Evolutionary conservation across 106 monocot genomes (phyloP), one percentile per base, ranked within the genome.

Genomic region (Dendrobium catenatum): DNA sequence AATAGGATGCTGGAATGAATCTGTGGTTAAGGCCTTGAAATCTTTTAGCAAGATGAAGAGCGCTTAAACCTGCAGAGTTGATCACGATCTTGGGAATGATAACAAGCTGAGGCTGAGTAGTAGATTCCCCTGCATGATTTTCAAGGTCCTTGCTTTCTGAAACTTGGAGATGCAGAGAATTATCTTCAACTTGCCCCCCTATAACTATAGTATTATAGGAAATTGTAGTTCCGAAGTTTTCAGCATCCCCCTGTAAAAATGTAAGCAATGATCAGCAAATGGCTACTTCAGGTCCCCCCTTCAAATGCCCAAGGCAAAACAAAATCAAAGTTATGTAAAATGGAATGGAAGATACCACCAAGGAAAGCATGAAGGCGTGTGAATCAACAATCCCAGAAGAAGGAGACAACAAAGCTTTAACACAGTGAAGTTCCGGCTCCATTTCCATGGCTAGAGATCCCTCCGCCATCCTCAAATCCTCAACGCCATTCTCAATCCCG

Each of bases 311-410:
- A 49, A 49, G 22, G 2, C 76, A 48, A 76, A 74, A 47, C 42
- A 18, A 75, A 76, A 48, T 48, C 0, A 47, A 48, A 81, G 16
- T 17, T 27, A 11, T 27, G 19, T 24, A 82, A 76, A 64, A 58
- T 22, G 29, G 42, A 83, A 79, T 56, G 4, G 9, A 74, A 81
- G 56, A 55, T 90, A 95, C 94, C 92, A 88, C 41, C 77, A 95
- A 83, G 41, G 94, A 89, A 41, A 99, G 88, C 95, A 99, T 95
- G 42, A 95, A 72, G 41, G 89, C 83, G 75, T 99, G 98, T 73
- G 95, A 95, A 80, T 99, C 98, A 37, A 95, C 82, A 42, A 99
- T 95, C 51, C 98, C 98, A 56, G 98, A 91, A 78, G 83, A 87
- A 61, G 95, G 89, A 51, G 98, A 99, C n/a, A 99, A 20, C 59